These are phyloP conservation scores for Ophryocystis elektroscirrha DNA, from an alignment of 169 alveolate species.

Conservation along the genomic window DNA sequence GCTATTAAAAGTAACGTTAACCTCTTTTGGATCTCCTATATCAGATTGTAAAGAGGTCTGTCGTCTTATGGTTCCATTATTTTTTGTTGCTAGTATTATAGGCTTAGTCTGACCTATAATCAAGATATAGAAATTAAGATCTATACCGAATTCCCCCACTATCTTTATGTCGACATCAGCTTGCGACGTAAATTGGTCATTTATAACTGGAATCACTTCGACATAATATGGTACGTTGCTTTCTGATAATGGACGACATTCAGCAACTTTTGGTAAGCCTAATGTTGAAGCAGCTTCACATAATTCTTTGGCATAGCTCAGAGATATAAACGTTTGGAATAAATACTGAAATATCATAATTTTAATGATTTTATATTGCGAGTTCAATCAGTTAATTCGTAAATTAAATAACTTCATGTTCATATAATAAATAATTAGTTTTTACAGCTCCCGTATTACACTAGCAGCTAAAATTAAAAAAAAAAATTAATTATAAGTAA, in stretches of 20 bases:
- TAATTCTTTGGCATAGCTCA: no score
- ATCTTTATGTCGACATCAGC: background rate
- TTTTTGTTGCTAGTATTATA: slow-evolving; percentile 39
- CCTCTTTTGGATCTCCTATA: slow-evolving; percentile 46
- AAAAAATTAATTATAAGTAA: no score
- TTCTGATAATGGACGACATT: slow-evolving; percentile 37
- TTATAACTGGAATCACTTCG: slow-evolving; percentile 42
- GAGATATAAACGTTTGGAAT: no score
- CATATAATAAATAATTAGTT: no score
- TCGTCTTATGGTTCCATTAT: slow-evolving; percentile 34
- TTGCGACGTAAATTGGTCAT: background rate
- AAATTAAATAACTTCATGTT: no score
- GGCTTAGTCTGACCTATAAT: slow-evolving; percentile 38
- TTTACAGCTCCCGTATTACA: no score
- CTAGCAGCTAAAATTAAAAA: no score
- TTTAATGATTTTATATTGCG: no score
- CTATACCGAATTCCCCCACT: slow-evolving; percentile 29
- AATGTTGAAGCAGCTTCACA: slow-evolving; percentile 56
- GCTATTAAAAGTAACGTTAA: slow-evolving; percentile 36
- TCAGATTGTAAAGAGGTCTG: slow-evolving; percentile 29
- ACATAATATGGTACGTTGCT: slow-evolving; percentile 47
- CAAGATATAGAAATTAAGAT: slow-evolving; percentile 26
- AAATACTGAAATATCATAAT: no score
- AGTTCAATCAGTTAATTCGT: no score
- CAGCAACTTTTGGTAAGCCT: slow-evolving; percentile 53